phyloP scores from a whole-genome alignment of 139 green algal genomes.

The Penium margaritaceum region DNA sequence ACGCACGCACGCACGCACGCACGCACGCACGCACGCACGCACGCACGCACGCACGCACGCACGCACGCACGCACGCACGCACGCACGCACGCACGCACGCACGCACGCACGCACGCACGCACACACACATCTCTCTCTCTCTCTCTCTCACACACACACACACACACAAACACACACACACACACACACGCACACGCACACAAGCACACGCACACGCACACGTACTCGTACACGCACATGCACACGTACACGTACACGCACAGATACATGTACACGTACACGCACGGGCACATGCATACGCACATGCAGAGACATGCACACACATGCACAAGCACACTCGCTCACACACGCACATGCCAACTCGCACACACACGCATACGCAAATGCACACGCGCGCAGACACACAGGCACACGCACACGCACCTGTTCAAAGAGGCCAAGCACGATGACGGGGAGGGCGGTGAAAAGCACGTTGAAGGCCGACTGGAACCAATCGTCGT shows the following conservation, averaged over 20 bases:
- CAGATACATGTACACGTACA: too few species aligned
- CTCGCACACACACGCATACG: background rate
- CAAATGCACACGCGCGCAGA: background rate
- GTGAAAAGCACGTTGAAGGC: constrained; percentile 63
- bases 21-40: background rate
- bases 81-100: background rate
- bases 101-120: background rate
- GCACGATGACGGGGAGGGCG: constrained; percentile 50
- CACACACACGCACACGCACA: too few species aligned
- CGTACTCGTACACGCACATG: too few species aligned
- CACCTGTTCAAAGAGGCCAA: constrained; percentile 59
- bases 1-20: too few species aligned
- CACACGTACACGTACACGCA: too few species aligned
- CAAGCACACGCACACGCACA: too few species aligned
- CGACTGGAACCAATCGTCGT: constrained; percentile 54
- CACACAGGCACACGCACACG: background rate
- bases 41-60: background rate
- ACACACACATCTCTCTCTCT: too few species aligned
- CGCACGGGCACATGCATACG: too few species aligned
- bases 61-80: background rate
- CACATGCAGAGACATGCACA: too few species aligned
- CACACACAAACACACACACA: too few species aligned
- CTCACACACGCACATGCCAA: too few species aligned
- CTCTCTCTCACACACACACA: too few species aligned
- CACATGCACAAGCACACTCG: background rate